Evolutionary conservation across 352 stramenopile genomes (phyloP).

Genomic region (Hyaloperonospora arabidopsidis): DNA sequence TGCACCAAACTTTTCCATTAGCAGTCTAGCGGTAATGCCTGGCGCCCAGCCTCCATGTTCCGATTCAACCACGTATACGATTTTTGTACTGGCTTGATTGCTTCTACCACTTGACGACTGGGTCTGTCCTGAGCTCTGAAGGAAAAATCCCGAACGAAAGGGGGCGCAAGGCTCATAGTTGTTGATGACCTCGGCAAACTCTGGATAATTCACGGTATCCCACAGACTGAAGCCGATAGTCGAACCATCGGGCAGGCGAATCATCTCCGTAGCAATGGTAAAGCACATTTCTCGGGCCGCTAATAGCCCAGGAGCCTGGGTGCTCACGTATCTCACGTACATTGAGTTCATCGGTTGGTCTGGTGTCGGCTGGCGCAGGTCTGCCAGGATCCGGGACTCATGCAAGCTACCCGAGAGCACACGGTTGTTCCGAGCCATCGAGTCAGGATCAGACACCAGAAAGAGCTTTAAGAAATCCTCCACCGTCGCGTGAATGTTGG

Average conservation of each 20-base stretch:
- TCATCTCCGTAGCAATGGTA: constrained; percentile 30
- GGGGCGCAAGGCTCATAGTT: constrained; percentile 25
- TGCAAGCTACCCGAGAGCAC: constrained; percentile 43
- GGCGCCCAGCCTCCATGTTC: constrained; percentile 22
- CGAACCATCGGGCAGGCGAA: constrained; percentile 31
- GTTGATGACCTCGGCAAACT: constrained; percentile 18
- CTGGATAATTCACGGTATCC: constrained; percentile 42
- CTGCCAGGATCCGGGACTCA: constrained; percentile 34
- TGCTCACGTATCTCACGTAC: constrained; percentile 32
- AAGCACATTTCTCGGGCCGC: constrained; percentile 33
- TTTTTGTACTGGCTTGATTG: constrained; percentile 32
- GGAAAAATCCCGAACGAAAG: constrained; percentile 49
- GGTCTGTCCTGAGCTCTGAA: constrained; percentile 19
- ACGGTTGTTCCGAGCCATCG: constrained; percentile 35
- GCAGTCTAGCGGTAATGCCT: constrained; percentile 25
- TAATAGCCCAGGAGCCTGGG: constrained; percentile 30
- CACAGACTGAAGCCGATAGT: constrained; percentile 56
- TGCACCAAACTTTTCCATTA: constrained; percentile 43
- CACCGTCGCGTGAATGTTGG: constrained; percentile 26
- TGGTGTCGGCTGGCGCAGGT: constrained; percentile 30
- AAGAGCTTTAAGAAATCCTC: constrained; percentile 50
- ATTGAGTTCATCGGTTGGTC: constrained; percentile 32
- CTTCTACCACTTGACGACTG: constrained; percentile 5
- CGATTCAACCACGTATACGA: constrained; percentile 48
- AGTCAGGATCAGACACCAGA: constrained; percentile 30